Evolutionary conservation across 2,329 filamentous ascomycete genomes (phyloP).

Genomic region (Xylaria hypoxylon): DNA sequence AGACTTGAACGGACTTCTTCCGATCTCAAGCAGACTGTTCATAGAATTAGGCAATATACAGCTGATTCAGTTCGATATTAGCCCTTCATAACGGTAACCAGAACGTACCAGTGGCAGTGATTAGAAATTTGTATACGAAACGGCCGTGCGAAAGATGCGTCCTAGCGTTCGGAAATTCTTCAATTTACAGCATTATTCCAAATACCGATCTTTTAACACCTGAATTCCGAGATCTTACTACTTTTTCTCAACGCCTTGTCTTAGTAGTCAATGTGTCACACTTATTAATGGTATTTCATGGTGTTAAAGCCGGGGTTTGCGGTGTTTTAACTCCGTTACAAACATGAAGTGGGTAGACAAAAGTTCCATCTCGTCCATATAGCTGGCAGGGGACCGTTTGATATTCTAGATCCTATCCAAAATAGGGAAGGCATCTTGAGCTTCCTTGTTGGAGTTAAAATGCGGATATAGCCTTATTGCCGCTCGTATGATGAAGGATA

Average conservation of each 20-base stretch:
- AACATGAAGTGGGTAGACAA: conserved; percentile 6
- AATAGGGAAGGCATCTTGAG: conserved; percentile 28
- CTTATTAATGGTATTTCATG: conserved; percentile 3
- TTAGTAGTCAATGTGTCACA: conserved; percentile 2
- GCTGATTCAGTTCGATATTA: no score
- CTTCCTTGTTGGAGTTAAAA: conserved; percentile 22
- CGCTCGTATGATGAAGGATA: conserved; percentile 23
- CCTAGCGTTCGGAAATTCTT: not conserved
- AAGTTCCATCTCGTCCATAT: conserved; percentile 9
- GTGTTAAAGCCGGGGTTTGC: conserved; percentile 24
- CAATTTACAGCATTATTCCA: conserved; percentile 1
- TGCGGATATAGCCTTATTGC: conserved; percentile 26
- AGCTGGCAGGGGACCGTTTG: conserved; percentile 8
- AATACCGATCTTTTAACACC: conserved; percentile 8
- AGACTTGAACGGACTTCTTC: no score
- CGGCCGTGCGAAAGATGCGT: no score
- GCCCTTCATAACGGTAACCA: no score
- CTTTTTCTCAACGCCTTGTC: not conserved
- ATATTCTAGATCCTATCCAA: conserved; percentile 21
- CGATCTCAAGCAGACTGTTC: no score
- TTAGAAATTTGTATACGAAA: no score
- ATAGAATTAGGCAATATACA: no score
- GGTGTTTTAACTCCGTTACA: conserved; percentile 19
- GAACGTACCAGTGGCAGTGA: no score
- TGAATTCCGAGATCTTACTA: conserved; percentile 7